Conservation (phyloP, 768 basidiomycete species). For the Guyanaporus albipodus region DNA sequence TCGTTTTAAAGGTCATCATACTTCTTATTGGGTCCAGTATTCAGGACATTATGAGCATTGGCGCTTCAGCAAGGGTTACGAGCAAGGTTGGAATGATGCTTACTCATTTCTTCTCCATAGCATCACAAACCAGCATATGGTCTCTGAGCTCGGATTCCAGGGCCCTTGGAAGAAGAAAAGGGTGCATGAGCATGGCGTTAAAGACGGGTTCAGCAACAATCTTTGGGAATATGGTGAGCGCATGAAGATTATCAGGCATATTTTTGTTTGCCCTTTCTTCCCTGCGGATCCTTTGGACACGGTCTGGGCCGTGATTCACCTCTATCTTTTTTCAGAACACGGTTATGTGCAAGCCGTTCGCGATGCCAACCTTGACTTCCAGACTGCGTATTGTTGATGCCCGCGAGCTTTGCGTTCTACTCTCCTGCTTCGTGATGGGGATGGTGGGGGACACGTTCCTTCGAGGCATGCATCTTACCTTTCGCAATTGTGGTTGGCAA, state of each 20-base stretch:
- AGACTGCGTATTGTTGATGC: conserved; percentile 29
- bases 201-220: conserved; percentile 37
- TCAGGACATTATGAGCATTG: conserved; percentile 61
- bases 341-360: conserved; percentile 57
- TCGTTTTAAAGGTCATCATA: conserved; percentile 34
- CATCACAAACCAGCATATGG: conserved; percentile 18
- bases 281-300: not conserved
- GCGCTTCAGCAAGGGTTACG: conserved; percentile 63
- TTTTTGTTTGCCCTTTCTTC: not conserved
- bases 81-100: conserved; percentile 69
- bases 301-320: not conserved
- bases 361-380: conserved; percentile 39
- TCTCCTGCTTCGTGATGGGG: not conserved
- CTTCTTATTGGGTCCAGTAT: conserved; percentile 42
- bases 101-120: conserved; percentile 47
- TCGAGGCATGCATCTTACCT: not conserved
- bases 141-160: conserved; percentile 62
- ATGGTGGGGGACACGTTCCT: too few species aligned
- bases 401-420: not conserved
- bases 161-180: conserved; percentile 53
- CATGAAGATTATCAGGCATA: too few species aligned
- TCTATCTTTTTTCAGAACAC: conserved; percentile 42
- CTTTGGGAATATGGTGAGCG: conserved; percentile 69
- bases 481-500: not conserved
- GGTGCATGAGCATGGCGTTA: conserved; percentile 40